Conservation (phyloP, 2,329 filamentous ascomycete species). For the Apiospora rasikravindrae region DNA sequence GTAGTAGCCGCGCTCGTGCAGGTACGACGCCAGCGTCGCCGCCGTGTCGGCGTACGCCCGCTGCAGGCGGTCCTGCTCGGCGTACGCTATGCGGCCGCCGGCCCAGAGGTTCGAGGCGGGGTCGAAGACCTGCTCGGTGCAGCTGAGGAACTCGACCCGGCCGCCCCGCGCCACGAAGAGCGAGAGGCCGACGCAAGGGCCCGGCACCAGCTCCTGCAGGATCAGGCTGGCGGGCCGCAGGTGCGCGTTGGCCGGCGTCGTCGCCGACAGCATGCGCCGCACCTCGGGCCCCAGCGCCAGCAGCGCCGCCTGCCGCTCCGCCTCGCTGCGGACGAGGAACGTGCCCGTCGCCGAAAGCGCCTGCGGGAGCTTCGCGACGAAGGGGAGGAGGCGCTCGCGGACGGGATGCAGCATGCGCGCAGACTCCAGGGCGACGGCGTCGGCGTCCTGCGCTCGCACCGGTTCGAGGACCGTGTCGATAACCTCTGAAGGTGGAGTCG, state of each 20-base stretch:
- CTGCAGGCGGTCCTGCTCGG: not conserved
- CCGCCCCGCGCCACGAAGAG: conserved; percentile 11
- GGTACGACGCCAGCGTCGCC: not conserved
- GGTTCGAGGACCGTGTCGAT: not conserved
- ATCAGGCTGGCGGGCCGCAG: not conserved
- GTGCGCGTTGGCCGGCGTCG: not conserved
- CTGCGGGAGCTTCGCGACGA: conserved; percentile 17
- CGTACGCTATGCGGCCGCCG: conserved; percentile 11
- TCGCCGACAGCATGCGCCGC: not conserved
- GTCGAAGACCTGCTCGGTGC: conserved; percentile 18
- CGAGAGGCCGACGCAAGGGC: not conserved
- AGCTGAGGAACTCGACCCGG: conserved; percentile 14
- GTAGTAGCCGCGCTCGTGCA: not conserved
- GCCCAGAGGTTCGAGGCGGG: not conserved
- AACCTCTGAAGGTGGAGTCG: not conserved
- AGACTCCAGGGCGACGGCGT: not conserved
- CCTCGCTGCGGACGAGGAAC: conserved; percentile 14
- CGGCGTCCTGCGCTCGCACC: not conserved
- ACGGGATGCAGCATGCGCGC: not conserved
- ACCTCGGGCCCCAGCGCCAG: not conserved
- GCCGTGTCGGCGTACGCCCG: not conserved
- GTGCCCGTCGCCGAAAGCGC: not conserved
- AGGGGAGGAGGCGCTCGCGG: conserved; percentile 1
- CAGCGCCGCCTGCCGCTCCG: not conserved
- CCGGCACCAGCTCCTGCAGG: not conserved